Base-by-base conservation (phyloP, 2,329 filamentous ascomycete species). In the Aspergillus sp. region DNA sequence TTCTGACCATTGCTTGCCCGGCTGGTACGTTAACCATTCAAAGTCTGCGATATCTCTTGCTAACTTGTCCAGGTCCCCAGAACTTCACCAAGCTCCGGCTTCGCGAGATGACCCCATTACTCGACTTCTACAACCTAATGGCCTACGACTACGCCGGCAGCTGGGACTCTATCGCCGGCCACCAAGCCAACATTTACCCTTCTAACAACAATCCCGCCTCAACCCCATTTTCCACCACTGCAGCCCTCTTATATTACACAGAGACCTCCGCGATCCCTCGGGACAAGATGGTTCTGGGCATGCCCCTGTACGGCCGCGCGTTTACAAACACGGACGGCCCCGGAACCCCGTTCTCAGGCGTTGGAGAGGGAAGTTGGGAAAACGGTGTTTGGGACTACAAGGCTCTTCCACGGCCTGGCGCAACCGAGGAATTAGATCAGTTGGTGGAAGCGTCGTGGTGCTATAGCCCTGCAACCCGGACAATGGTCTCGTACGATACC, bases 281-380 rank as follows among this genome's bases (percentile, higher is more conserved):
- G 0, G 63, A 74, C 49, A 95, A 95, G 71, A 81, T 97, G 41
- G 85, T 95, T 4, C 66, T 96, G n/a, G 90, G 91, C 3, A 93
- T 95, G 88, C 90, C 91, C 5, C 73, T 97, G n/a, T 96, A 96
- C 65, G 91, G 91, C 3, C 86, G 90, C 37, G 83, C 88, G 0
- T 97, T 96, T 63, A 77, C 83, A 59, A 82, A 83, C 57, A 95
- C 90, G 0, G 79, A 86, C 35, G 90, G 91, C 0, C 79, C 83
- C 0, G 90, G 90, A 0, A 67, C 74, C 10, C 74, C 83, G 0
- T 97, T 80, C 71, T 79, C 71, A 30, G 90, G 90, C 3, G 76
- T 87, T 5, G 91, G 90, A 2, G 76, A 84, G 49, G 69, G 69
- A 13, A 88, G 81, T 47, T 96, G 88, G 87, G 90, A 96, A 72